Percentiles rank a stretch among this genome's conserved stretches.
phyloP scores from a whole-genome alignment of 2,329 filamentous ascomycete species.

The Allantophomopsis cytisporea region DNA sequence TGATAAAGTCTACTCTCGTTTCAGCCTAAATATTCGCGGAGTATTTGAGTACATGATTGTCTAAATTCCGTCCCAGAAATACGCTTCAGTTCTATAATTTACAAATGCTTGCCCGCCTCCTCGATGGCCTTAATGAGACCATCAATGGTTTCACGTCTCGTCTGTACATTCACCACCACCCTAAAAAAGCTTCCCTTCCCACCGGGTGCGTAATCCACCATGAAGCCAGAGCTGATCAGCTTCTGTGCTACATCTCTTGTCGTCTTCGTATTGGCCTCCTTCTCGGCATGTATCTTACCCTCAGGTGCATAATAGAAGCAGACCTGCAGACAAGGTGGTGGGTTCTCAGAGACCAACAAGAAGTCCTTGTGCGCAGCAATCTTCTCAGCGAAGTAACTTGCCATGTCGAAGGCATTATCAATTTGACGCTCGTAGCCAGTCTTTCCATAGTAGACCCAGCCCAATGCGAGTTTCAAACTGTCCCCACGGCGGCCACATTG shows the following conservation, averaged over 20 bases:
- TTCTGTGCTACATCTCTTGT: constrained; percentile 39
- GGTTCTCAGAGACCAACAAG: constrained; percentile 57
- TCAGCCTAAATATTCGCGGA: too few species aligned
- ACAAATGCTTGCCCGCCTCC: constrained; percentile 10
- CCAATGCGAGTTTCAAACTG: constrained; percentile 72
- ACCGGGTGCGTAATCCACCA: constrained; percentile 43
- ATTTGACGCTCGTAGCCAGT: constrained; percentile 58
- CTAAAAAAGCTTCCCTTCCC: constrained; percentile 52
- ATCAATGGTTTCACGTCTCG: constrained; percentile 44
- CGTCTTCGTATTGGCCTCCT: constrained; percentile 32
- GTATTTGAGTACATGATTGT: too few species aligned
- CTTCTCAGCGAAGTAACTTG: constrained; percentile 50
- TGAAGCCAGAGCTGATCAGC: constrained; percentile 47
- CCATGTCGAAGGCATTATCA: constrained; percentile 60
- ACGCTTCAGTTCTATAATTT: not conserved
- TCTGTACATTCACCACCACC: constrained; percentile 53
- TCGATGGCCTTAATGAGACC: constrained; percentile 46
- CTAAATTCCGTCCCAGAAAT: too few species aligned
- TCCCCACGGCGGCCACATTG: constrained; percentile 87
- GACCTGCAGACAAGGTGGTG: constrained; percentile 81
- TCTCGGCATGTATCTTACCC: constrained; percentile 29
- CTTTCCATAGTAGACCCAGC: constrained; percentile 81
- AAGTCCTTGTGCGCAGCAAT: constrained; percentile 47
- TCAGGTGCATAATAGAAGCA: constrained; percentile 77
- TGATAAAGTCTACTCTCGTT: too few species aligned